Conservation (phyloP, 805 yeast species). For the Wickerhamiella kurtzmanii region DNA sequence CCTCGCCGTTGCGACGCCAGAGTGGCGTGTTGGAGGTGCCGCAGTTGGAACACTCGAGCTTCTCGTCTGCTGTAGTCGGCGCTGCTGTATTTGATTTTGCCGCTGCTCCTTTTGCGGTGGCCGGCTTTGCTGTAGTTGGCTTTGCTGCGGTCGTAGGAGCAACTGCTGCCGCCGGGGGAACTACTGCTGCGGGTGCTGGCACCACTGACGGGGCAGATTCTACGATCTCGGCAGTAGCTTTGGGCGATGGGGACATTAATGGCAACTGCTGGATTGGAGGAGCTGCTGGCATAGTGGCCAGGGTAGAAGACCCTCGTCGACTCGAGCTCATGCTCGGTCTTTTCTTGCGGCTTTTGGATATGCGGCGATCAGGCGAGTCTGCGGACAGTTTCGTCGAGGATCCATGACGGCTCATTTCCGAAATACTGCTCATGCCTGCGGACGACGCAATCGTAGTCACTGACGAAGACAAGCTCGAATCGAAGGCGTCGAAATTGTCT, state of each 20-base stretch:
- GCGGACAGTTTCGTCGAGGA: not conserved
- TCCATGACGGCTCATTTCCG: not conserved
- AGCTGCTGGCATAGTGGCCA: not conserved
- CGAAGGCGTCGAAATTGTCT: not conserved
- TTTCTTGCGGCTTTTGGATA: not conserved
- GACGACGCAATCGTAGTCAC: not conserved
- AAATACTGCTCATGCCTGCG: too few species aligned
- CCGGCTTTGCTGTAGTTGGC: not conserved
- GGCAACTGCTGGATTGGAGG: too few species aligned
- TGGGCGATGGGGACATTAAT: not conserved
- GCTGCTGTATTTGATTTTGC: not conserved
- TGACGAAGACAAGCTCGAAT: not conserved
- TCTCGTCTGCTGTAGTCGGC: too few species aligned
- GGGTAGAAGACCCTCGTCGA: not conserved
- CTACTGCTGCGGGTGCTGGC: too few species aligned
- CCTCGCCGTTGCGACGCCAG: slow-evolving; percentile 89
- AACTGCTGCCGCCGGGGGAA: not conserved
- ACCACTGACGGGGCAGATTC: not conserved
- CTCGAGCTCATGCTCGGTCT: not conserved
- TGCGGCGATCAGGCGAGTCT: not conserved
- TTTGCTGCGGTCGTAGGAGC: not conserved
- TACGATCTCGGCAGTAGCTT: not conserved
- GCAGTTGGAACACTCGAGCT: slow-evolving; percentile 61
- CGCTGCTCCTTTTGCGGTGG: not conserved
- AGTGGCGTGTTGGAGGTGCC: slow-evolving; percentile 85